A percentile compares a stretch with the other conserved stretches of the same genome.
Evolutionary conservation across 2,329 filamentous ascomycete species (phyloP).

Genomic region (Fusarium pilosicola): DNA sequence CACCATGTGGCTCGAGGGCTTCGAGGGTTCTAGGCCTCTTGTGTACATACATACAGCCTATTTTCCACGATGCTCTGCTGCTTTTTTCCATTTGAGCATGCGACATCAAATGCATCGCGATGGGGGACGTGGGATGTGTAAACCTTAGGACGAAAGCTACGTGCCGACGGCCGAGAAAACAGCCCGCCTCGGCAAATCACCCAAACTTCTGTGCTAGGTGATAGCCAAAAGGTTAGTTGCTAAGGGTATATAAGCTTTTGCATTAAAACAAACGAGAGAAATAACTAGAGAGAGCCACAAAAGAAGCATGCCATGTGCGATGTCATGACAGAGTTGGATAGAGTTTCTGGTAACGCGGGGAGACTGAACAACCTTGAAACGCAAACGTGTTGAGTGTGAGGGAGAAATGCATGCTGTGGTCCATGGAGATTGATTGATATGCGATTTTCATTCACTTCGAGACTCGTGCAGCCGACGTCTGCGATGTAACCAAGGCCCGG

Average conservation of each 20-base stretch:
- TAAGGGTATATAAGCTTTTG: neutral
- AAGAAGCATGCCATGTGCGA: slow-evolving; percentile 13
- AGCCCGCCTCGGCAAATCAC: slow-evolving; percentile 1
- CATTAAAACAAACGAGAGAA: slow-evolving; percentile 3
- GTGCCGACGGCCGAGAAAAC: neutral
- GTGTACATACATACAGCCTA: slow-evolving; percentile 3
- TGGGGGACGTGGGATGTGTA: neutral
- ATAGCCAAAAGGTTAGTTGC: neutral
- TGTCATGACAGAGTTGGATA: slow-evolving; percentile 16
- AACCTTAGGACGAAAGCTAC: neutral
- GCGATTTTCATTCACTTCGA: neutral
- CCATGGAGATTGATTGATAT: neutral
- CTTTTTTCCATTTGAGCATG: neutral
- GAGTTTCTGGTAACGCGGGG: slow-evolving; percentile 25
- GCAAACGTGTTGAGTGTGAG: slow-evolving; percentile 1
- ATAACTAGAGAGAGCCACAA: neutral
- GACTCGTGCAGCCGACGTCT: slow-evolving; percentile 15
- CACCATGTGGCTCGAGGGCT: slow-evolving; percentile 29
- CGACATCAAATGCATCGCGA: slow-evolving; percentile 2
- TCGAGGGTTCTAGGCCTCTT: slow-evolving; percentile 27
- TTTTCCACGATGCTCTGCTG: slow-evolving; percentile 2
- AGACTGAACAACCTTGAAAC: slow-evolving; percentile 8
- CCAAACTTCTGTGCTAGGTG: neutral
- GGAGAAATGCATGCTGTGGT: neutral
- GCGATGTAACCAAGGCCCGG: slow-evolving; percentile 7